phyloP scores from a whole-genome alignment of 805 yeast genomes.

The Metschnikowia koreensis region DNA sequence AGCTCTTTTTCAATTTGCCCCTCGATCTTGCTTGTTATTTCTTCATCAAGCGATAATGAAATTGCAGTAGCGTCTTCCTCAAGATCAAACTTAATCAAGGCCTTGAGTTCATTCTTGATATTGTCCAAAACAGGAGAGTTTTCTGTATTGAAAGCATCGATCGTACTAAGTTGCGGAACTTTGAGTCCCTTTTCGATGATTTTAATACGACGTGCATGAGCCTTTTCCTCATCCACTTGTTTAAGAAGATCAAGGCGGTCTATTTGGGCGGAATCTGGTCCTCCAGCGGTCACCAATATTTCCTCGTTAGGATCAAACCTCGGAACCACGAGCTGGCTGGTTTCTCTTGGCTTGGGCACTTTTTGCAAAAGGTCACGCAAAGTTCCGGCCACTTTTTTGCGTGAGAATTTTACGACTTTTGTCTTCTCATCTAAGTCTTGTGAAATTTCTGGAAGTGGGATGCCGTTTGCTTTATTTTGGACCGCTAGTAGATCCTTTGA shows the following conservation, averaged over 20 bases:
- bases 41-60: constrained; percentile 34
- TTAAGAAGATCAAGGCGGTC: constrained; percentile 1
- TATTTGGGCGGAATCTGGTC: neutral
- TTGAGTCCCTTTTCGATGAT: constrained; percentile 46
- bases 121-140: constrained; percentile 10
- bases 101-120: constrained; percentile 32
- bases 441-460: neutral
- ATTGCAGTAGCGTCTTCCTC: constrained; percentile 22
- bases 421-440: neutral
- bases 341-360: constrained; percentile 42
- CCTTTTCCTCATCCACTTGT: constrained; percentile 3
- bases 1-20: constrained; percentile 19
- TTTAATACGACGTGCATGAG: constrained; percentile 38
- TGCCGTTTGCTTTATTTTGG: neutral
- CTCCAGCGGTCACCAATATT: neutral
- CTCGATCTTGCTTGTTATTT: constrained; percentile 18
- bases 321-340: constrained; percentile 34
- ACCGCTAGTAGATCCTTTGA: constrained; percentile 32
- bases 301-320: constrained; percentile 25
- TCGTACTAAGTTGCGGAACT: constrained; percentile 34
- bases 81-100: constrained; percentile 43
- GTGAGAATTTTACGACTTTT: neutral
- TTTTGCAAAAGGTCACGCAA: constrained; percentile 4
- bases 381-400: neutral
- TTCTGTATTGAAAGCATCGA: neutral